These are phyloP conservation scores for Phaeomoniella chlamydospora DNA, from an alignment of 2,329 filamentous ascomycete genomes.

Conservation along the genomic window DNA sequence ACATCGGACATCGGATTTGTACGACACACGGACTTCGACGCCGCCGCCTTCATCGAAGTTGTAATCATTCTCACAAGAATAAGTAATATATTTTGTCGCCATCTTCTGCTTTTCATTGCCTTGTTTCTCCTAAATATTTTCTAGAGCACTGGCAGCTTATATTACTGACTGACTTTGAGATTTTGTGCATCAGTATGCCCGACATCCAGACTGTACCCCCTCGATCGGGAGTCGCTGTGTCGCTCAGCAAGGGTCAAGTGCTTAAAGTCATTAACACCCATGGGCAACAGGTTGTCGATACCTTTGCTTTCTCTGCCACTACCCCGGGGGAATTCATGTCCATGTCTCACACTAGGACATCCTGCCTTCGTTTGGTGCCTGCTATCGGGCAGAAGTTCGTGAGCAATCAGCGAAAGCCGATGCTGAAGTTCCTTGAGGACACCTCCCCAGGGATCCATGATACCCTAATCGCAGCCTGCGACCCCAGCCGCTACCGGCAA, in stretches of 20 bases:
- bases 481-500: conserved; percentile 21
- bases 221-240: conserved; percentile 25
- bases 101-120: too few species aligned
- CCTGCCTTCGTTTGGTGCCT: conserved; percentile 15
- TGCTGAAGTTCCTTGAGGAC: conserved; percentile 21
- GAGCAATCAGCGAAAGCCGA: conserved; percentile 20
- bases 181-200: too few species aligned
- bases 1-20: too few species aligned
- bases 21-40: too few species aligned
- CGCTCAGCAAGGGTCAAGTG: conserved; percentile 20
- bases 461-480: conserved; percentile 25
- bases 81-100: too few species aligned
- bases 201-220: conserved; percentile 22
- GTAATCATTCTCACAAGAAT: too few species aligned
- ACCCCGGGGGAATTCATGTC: conserved; percentile 13
- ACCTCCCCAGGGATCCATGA: conserved; percentile 24
- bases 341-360: conserved; percentile 23
- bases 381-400: conserved; percentile 18
- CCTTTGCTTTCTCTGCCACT: conserved; percentile 29
- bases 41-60: too few species aligned
- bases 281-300: conserved; percentile 36
- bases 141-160: too few species aligned
- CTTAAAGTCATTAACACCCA: conserved; percentile 32
- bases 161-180: too few species aligned
- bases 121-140: too few species aligned